phyloP scores from a whole-genome alignment of 257 asterid species.

The Jaltomata sinuosa region DNA sequence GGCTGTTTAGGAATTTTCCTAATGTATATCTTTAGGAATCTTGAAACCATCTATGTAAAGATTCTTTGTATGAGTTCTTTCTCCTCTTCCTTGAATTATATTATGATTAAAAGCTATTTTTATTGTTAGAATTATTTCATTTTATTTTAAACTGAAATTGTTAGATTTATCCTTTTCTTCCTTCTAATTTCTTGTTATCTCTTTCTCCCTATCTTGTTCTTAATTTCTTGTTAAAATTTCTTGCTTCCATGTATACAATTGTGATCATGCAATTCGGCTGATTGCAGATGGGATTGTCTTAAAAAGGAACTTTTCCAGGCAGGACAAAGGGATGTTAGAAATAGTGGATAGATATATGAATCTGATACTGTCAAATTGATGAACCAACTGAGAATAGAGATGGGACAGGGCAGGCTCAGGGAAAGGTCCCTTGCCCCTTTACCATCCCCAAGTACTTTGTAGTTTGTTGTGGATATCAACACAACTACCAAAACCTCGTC shows the following conservation, averaged over 20 bases:
- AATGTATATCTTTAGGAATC: too few species aligned
- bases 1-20: background rate
- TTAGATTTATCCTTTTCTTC: background rate
- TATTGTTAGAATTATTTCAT: background rate
- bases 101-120: background rate
- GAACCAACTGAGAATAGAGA: background rate
- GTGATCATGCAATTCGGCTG: background rate
- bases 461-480: background rate
- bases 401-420: background rate
- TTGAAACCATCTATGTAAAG: background rate
- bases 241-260: background rate
- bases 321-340: background rate
- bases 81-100: background rate
- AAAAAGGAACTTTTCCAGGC: background rate
- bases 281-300: background rate
- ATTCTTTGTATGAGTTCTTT: background rate
- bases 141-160: background rate
- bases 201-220: background rate
- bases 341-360: background rate
- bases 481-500: background rate
- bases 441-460: background rate
- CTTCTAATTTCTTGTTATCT: background rate
- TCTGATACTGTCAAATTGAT: background rate
- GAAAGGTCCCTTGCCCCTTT: background rate
- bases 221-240: background rate